A percentile compares a stretch with the other conserved stretches of the same genome.
Evolutionary conservation across 441 rosid genomes (phyloP).

Genomic region (Erodium trifolium): DNA sequence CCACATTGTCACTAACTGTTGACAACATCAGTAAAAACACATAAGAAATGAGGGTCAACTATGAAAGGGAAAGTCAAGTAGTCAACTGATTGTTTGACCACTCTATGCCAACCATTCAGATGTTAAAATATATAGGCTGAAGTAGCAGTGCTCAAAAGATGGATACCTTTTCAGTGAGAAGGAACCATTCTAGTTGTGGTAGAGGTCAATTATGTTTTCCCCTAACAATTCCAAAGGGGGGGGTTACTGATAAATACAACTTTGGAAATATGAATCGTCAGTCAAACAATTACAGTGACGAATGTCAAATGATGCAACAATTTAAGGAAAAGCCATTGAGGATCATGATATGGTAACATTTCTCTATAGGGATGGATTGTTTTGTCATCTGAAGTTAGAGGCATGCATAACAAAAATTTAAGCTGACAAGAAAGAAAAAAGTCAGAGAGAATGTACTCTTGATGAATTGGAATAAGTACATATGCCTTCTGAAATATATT

Average conservation of each 20-base stretch:
- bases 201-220: neutral
- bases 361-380: neutral
- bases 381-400: neutral
- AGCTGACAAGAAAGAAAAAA: neutral
- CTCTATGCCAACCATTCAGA: too few species aligned
- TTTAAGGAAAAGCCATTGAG: neutral
- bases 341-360: neutral
- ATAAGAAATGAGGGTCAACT: too few species aligned
- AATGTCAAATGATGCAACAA: neutral
- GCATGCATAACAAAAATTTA: neutral
- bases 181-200: slow-evolving; percentile 1
- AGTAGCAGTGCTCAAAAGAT: too few species aligned
- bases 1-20: too few species aligned
- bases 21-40: too few species aligned
- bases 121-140: too few species aligned
- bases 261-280: neutral
- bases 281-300: neutral
- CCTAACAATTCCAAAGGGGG: neutral
- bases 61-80: too few species aligned
- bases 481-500: slow-evolving; percentile 83
- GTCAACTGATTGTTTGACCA: too few species aligned
- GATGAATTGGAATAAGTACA: slow-evolving; percentile 79
- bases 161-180: too few species aligned
- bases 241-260: neutral
- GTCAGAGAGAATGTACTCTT: slow-evolving; percentile 48